These are phyloP conservation scores for Phaeosphaeriaceae sp. DNA, from an alignment of 2,329 filamentous ascomycete genomes.

Conservation along the genomic window DNA sequence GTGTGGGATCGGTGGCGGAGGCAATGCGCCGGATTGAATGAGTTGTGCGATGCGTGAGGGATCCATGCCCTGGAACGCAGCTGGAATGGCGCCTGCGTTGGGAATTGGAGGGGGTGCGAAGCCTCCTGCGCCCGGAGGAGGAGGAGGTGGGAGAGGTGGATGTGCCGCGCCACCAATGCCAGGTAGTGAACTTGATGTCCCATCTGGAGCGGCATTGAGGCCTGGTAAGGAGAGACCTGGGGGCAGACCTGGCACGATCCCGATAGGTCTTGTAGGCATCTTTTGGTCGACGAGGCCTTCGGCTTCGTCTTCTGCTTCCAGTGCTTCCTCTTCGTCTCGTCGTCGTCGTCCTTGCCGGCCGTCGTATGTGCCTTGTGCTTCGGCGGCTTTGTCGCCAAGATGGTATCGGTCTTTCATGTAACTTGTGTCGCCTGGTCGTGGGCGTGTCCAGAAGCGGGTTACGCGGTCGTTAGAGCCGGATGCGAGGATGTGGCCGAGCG, in stretches of 20 bases:
- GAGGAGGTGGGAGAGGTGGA: conserved; percentile 41
- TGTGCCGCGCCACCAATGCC: conserved; percentile 54
- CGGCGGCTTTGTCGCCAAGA: conserved; percentile 90
- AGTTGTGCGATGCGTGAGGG: conserved; percentile 44
- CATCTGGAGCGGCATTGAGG: conserved; percentile 45
- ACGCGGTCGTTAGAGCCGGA: conserved; percentile 97
- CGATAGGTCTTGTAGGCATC: conserved; percentile 69
- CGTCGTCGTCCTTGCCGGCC: conserved; percentile 79
- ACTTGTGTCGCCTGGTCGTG: conserved; percentile 85
- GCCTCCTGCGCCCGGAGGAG: conserved; percentile 30
- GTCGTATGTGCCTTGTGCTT: conserved; percentile 94
- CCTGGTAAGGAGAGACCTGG: conserved; percentile 60
- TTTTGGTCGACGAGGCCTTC: conserved; percentile 93
- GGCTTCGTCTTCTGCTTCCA: conserved; percentile 90
- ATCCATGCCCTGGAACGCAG: conserved; percentile 32
- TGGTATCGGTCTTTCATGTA: conserved; percentile 92
- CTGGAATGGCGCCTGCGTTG: conserved; percentile 20
- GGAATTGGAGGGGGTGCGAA: conserved; percentile 23
- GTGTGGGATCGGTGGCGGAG: conserved; percentile 43
- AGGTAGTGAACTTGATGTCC: conserved; percentile 57
- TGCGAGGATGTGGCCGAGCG: conserved; percentile 91
- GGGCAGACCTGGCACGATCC: conserved; percentile 60
- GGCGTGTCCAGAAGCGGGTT: conserved; percentile 94
- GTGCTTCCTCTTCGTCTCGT: conserved; percentile 90
- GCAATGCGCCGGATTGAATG: conserved; percentile 45